phyloP scores from a whole-genome alignment of 805 yeast genomes.

The Pichia nanzhaoensis region DNA sequence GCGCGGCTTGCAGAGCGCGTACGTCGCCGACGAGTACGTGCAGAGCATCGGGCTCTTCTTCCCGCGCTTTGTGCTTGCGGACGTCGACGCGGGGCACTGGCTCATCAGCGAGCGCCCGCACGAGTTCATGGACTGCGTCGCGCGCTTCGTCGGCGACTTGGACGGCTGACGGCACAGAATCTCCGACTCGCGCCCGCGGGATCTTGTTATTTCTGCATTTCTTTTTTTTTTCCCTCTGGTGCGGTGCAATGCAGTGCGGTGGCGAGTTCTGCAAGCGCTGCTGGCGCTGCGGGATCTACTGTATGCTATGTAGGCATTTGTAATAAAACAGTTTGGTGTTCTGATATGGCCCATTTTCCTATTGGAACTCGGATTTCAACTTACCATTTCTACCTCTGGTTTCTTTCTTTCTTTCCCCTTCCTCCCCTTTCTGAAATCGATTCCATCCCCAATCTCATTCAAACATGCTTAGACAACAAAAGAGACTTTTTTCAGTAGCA shows the following conservation, averaged over 20 bases:
- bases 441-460: too few relatives aligned
- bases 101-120: slow-evolving; percentile 79
- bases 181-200: slow-evolving; percentile 7
- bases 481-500: slow-evolving; percentile 16
- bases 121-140: slow-evolving; percentile 59
- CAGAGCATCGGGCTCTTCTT: slow-evolving; percentile 69
- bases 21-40: slow-evolving; percentile 76
- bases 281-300: too few relatives aligned
- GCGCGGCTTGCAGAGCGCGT: slow-evolving; percentile 68
- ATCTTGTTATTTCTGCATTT: too few relatives aligned
- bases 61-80: slow-evolving; percentile 69
- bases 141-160: slow-evolving; percentile 3
- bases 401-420: too few relatives aligned
- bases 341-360: too few relatives aligned
- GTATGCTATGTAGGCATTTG: too few relatives aligned
- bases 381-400: too few relatives aligned
- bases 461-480: slow-evolving; percentile 24
- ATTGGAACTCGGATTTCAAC: too few relatives aligned
- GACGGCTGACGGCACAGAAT: neutral
- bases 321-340: too few relatives aligned
- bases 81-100: slow-evolving; percentile 89
- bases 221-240: too few relatives aligned
- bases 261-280: neutral
- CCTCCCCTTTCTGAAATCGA: too few relatives aligned
- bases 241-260: too few relatives aligned